Evolutionary conservation across 1,284 basidiomycete species (phyloP).

Genomic region (Meripilus lineatus): DNA sequence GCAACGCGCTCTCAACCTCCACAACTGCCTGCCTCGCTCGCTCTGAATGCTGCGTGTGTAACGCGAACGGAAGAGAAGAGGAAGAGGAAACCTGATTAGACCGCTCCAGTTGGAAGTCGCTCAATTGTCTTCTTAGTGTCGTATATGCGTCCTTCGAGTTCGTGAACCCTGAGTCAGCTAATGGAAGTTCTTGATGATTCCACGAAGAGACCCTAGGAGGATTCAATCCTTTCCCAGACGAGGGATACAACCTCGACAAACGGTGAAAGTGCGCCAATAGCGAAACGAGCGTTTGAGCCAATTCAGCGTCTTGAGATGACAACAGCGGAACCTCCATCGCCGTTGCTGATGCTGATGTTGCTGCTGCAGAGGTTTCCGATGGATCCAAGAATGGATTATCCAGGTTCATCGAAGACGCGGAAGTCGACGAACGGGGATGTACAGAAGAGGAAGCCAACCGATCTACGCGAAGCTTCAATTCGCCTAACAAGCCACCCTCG

Average conservation of each 20-base stretch:
- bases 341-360: too few relatives aligned
- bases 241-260: conserved; percentile 38
- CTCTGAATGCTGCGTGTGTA: too few relatives aligned
- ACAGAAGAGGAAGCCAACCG: conserved; percentile 39
- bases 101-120: conserved; percentile 58
- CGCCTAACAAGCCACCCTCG: conserved; percentile 53
- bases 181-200: conserved; percentile 4
- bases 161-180: conserved; percentile 6
- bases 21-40: conserved; percentile 45
- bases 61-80: background rate
- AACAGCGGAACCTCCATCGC: too few relatives aligned
- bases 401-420: too few relatives aligned
- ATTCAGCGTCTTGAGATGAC: conserved; percentile 42
- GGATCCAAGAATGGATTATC: too few relatives aligned
- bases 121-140: conserved; percentile 62
- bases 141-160: conserved; percentile 44
- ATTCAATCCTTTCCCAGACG: too few relatives aligned
- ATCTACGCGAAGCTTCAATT: conserved; percentile 53
- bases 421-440: too few relatives aligned
- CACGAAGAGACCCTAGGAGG: conserved; percentile 14
- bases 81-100: conserved; percentile 5
- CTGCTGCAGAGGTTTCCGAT: too few relatives aligned
- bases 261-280: conserved; percentile 64
- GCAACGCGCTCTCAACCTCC: conserved; percentile 57
- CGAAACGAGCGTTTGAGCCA: conserved; percentile 61